Evolutionary conservation across 139 green algal species (phyloP), one percentile per base, ranked within the genome.

Genomic region (Chlamydomonas applanata): DNA sequence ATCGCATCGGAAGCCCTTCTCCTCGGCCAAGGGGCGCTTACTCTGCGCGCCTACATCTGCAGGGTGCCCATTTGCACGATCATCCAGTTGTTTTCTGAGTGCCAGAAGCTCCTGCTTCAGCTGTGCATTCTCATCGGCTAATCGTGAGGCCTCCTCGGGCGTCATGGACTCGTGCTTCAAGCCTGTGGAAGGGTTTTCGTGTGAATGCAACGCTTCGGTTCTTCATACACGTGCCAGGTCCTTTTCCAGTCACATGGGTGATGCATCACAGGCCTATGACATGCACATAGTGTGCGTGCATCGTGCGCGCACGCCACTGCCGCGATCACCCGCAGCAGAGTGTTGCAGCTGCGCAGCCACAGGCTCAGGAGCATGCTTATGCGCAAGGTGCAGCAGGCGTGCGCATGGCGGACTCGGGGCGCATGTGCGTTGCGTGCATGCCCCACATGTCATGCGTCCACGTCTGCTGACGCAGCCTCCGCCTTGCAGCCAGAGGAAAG

Each of bases 1-100:
- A 7, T 86, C 53, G 63, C 69, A 79, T 0, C 34, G 22, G 3
- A 72, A 27, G n/a, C 13, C 7, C 17, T 27, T 7, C 9, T 5
- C 9, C 5, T 63, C 54, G 24, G 9, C 54, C 9, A 5, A 63
- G 9, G 54, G 54, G 54, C 24, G 9, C 9, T 49, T 4, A 63
- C 5, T 30, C n/a, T n/a, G n/a, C n/a, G n/a, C n/a, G n/a, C n/a
- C n/a, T n/a, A n/a, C n/a, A n/a, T n/a, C n/a, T n/a, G n/a, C n/a
- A 27, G 54, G 24, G 54, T 63, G 54, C 54, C 17, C 24, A 27
- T 63, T 30, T 63, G 24, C 24, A 13, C 9, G 9, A 30, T 30
- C 24, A 63, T 16, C 24, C 13, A 44, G 16, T 57, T 72, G 33
- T 4, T 72, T 56, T 11, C 13, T 60, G 33, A 60, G 35, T 57